Evolutionary conservation across 768 basidiomycete genomes (phyloP).

Genomic region (Antrodiella citrinella): DNA sequence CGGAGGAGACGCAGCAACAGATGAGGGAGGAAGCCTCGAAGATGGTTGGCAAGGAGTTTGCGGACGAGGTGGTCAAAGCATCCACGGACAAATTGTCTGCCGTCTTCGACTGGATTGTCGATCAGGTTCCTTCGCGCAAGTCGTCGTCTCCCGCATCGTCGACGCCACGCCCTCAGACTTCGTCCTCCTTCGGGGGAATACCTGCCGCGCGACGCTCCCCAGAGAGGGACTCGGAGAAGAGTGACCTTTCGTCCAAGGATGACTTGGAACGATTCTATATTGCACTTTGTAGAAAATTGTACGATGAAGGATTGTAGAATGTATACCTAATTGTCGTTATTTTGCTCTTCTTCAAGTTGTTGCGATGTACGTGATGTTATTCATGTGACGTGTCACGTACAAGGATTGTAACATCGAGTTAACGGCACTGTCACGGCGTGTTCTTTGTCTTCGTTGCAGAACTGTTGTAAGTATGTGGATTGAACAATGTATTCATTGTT

Average conservation of each 20-base stretch:
- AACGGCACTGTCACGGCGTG: too few relatives aligned
- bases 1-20: not conserved
- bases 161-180: slow-evolving; percentile 3
- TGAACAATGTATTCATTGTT: too few relatives aligned
- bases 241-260: slow-evolving; percentile 53
- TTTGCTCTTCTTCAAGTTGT: too few relatives aligned
- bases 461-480: too few relatives aligned
- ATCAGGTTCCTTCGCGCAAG: slow-evolving; percentile 45
- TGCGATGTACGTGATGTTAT: too few relatives aligned
- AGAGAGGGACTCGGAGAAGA: slow-evolving; percentile 19
- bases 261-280: slow-evolving; percentile 89
- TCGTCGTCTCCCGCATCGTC: slow-evolving; percentile 9
- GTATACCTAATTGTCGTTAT: too few relatives aligned
- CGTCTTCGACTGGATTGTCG: slow-evolving; percentile 75
- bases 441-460: too few relatives aligned
- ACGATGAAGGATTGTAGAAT: slow-evolving; percentile 86
- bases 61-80: slow-evolving; percentile 51
- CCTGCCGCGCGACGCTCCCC: slow-evolving; percentile 7
- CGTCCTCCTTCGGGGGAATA: slow-evolving; percentile 3
- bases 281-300: slow-evolving; percentile 80
- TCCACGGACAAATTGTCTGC: slow-evolving; percentile 67
- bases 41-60: slow-evolving; percentile 14
- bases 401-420: too few relatives aligned
- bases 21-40: slow-evolving; percentile 1
- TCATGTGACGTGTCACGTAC: too few relatives aligned